Conservation (phyloP, 148 eudicot genomes). For the Rhododendron williamsianum region DNA sequence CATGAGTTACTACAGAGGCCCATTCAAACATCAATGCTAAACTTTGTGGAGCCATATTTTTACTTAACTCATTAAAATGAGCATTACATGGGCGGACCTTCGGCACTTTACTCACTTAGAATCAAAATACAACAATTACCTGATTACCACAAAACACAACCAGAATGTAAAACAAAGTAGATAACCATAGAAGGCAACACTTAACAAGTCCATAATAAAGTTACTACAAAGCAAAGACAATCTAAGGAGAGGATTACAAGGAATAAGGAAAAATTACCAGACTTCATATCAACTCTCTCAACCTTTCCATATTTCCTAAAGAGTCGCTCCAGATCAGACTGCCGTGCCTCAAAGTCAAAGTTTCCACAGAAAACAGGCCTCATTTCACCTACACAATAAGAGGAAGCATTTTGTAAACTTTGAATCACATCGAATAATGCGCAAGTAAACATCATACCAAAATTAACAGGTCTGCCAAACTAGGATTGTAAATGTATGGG, state of each 20-base stretch:
- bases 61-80: neutral
- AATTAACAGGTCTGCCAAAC: neutral
- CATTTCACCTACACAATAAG: constrained; percentile 24
- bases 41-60: neutral
- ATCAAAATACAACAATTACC: neutral
- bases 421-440: neutral
- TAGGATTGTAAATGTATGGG: neutral
- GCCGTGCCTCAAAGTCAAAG: constrained; percentile 51
- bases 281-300: constrained; percentile 65
- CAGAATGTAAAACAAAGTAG: neutral
- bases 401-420: neutral
- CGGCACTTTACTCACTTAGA: neutral
- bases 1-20: neutral
- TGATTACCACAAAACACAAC: neutral
- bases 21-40: neutral
- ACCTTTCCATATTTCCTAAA: constrained; percentile 56
- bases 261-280: constrained; percentile 30
- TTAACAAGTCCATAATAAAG: neutral
- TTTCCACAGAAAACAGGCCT: constrained; percentile 63
- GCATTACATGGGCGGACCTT: neutral
- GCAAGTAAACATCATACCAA: neutral
- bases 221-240: neutral
- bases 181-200: neutral
- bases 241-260: neutral
- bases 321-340: constrained; percentile 57